phyloP scores from a whole-genome alignment of 768 basidiomycete species.

The Pluteus cervinus region DNA sequence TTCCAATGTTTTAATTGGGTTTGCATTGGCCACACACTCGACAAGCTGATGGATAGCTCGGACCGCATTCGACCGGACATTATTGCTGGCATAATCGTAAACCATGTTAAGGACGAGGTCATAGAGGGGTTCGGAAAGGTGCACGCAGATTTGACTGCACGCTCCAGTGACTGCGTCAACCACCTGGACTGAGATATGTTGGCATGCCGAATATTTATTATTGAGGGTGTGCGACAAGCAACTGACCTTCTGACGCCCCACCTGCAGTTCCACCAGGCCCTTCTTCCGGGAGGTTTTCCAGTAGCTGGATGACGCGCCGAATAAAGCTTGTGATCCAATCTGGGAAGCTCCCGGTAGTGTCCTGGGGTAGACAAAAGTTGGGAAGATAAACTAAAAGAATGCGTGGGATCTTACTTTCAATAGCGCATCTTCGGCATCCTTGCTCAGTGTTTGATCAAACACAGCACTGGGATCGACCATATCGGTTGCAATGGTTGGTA shows the following conservation, averaged over 20 bases:
- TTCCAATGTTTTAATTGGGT: constrained; percentile 69
- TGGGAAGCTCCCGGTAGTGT: constrained; percentile 68
- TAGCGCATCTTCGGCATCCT: constrained; percentile 66
- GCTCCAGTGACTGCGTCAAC: constrained; percentile 73
- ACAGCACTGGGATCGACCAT: too few species aligned
- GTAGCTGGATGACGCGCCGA: constrained; percentile 68
- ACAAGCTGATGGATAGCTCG: constrained; percentile 84
- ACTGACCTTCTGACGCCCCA: constrained; percentile 57
- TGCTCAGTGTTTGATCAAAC: constrained; percentile 33
- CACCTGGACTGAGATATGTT: constrained; percentile 46
- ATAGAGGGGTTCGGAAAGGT: constrained; percentile 68
- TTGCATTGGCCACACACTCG: constrained; percentile 77
- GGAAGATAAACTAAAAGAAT: background rate
- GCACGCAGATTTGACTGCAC: constrained; percentile 72
- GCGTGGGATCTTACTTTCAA: constrained; percentile 35
- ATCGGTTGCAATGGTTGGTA: too few species aligned
- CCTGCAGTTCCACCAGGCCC: constrained; percentile 56
- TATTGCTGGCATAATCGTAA: constrained; percentile 75
- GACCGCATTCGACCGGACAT: constrained; percentile 80
- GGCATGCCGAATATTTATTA: constrained; percentile 1
- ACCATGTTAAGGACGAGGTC: constrained; percentile 81
- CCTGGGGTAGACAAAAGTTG: constrained; percentile 20
- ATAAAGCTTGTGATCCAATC: constrained; percentile 84
- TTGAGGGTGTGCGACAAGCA: background rate
- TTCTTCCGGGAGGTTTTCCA: constrained; percentile 86